These are phyloP conservation scores for Soucietia sequanensis DNA, from an alignment of 805 yeast genomes.

Conservation along the genomic window DNA sequence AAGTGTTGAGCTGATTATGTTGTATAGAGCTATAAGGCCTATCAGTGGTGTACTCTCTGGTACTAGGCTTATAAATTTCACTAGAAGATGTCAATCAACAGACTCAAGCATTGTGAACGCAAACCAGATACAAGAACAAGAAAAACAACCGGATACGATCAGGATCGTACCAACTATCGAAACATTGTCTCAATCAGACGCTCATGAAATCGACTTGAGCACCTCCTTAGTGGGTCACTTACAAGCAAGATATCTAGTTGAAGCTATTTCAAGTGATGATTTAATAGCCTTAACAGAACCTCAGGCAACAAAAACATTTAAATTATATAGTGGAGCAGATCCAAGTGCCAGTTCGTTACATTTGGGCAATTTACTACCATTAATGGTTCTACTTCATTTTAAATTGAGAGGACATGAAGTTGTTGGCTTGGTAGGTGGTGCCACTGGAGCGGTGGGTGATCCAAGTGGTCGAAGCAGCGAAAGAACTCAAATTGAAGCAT, in stretches of 20 bases:
- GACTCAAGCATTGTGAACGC: too few species aligned
- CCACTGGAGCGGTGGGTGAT: constrained; percentile 95
- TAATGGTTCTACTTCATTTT: constrained; percentile 82
- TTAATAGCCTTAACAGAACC: constrained; percentile 31
- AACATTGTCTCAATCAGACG: constrained; percentile 18
- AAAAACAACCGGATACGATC: constrained; percentile 28
- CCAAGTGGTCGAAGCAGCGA: constrained; percentile 91
- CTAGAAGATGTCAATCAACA: too few species aligned
- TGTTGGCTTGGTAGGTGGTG: constrained; percentile 88
- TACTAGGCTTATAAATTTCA: too few species aligned
- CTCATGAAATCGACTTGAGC: constrained; percentile 20
- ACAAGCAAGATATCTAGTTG: constrained; percentile 36
- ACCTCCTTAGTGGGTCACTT: constrained; percentile 36
- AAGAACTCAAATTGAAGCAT: constrained; percentile 55
- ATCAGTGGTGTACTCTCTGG: too few species aligned
- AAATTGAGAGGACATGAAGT: constrained; percentile 80
- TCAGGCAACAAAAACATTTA: constrained; percentile 35
- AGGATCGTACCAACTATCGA: constrained; percentile 38
- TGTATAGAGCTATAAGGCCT: too few species aligned
- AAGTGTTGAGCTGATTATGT: too few species aligned
- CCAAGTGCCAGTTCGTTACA: constrained; percentile 91
- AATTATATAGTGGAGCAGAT: constrained; percentile 91
- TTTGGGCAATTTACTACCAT: constrained; percentile 85
- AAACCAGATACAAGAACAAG: too few species aligned
- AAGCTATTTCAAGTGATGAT: constrained; percentile 37